Conservation (phyloP, 139 green algal genomes). For the Coelastrella sp. region DNA sequence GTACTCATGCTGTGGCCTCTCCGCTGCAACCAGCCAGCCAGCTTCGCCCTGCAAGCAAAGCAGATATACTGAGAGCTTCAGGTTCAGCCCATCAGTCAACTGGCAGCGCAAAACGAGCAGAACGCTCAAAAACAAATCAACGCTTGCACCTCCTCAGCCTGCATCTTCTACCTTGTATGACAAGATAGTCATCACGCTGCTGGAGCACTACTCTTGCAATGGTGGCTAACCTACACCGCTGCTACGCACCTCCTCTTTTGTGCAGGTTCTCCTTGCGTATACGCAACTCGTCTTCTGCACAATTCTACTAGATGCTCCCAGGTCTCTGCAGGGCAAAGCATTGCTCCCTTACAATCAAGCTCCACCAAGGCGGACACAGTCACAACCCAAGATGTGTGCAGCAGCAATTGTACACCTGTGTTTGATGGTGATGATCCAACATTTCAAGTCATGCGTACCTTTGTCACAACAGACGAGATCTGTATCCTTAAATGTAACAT, state of each 20-base stretch:
- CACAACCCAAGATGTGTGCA: too few relatives aligned
- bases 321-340: constrained; percentile 17
- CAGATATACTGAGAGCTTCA: too few relatives aligned
- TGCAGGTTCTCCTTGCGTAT: not conserved
- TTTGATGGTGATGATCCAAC: too few relatives aligned
- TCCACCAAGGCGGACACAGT: too few relatives aligned
- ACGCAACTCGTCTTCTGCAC: not conserved
- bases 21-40: constrained; percentile 55
- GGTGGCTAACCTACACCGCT: not conserved
- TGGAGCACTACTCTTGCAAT: too few relatives aligned
- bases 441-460: too few relatives aligned
- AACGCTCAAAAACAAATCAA: not conserved
- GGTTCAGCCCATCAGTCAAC: not conserved
- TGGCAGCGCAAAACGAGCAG: not conserved
- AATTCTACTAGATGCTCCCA: constrained; percentile 21
- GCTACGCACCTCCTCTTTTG: constrained; percentile 19
- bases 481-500: too few relatives aligned
- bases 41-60: constrained; percentile 40
- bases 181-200: too few relatives aligned
- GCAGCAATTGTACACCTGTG: too few relatives aligned
- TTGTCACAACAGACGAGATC: too few relatives aligned
- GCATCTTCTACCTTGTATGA: too few relatives aligned
- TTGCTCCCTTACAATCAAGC: not conserved
- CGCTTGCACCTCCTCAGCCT: too few relatives aligned
- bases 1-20: constrained; percentile 51